These are phyloP conservation scores for Micractinium sp. DNA, from an alignment of 139 green algal species.

Conservation along the genomic window DNA sequence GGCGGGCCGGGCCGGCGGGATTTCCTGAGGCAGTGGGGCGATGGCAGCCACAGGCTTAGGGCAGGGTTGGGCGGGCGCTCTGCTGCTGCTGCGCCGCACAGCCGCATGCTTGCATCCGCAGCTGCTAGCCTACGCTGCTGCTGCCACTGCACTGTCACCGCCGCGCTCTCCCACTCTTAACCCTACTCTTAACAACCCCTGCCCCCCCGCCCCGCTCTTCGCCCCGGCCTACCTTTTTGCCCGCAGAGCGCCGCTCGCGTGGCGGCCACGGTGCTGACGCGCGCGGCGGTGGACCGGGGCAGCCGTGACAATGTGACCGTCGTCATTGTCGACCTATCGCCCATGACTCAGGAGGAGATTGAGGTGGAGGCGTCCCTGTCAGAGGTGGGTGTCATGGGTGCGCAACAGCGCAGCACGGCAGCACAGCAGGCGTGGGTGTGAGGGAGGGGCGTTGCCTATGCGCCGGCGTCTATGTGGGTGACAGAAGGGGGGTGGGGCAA, in stretches of 20 bases:
- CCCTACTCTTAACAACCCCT: not conserved
- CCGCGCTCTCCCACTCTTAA: not conserved
- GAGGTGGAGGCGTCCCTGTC: slow-evolving; percentile 37
- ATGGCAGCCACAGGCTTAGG: not conserved
- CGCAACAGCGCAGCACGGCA: not conserved
- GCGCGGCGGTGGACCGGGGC: slow-evolving; percentile 68
- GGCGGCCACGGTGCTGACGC: slow-evolving; percentile 73
- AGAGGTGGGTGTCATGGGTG: slow-evolving; percentile 8
- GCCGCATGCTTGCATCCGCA: not conserved
- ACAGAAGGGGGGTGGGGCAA: not conserved
- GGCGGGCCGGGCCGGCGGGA: not conserved
- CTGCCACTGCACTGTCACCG: not conserved
- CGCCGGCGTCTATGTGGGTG: not conserved
- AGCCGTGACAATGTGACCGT: slow-evolving; percentile 75
- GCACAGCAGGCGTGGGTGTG: not conserved
- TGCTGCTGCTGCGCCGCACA: not conserved
- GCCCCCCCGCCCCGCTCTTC: not conserved
- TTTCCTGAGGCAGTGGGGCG: not conserved
- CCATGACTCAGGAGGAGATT: slow-evolving; percentile 22
- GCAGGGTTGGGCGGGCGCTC: not conserved
- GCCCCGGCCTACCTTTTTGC: too few relatives aligned
- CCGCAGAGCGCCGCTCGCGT: slow-evolving; percentile 52
- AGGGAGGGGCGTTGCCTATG: not conserved
- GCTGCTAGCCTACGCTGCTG: not conserved
- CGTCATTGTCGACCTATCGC: slow-evolving; percentile 68